Evolutionary conservation across 208 protist species (phyloP), one percentile per base, ranked within the genome.

Genomic region (Angomonas ambiguus): DNA sequence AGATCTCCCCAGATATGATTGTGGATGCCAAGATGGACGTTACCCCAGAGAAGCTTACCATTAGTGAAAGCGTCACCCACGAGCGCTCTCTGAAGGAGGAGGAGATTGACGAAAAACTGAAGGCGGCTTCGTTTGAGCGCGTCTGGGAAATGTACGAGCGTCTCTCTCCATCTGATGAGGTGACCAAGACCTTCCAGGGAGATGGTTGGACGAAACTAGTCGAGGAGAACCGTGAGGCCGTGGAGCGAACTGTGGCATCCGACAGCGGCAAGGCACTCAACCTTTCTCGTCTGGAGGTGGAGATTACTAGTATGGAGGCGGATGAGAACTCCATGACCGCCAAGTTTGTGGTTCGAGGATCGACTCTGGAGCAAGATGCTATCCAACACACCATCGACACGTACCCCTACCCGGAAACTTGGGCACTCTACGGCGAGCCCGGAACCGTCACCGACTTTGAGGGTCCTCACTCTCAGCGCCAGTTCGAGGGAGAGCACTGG

Each of bases 131-230:
- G 33, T 88, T 80, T 63, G 53, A 65, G 45, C 63, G 63, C 31
- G 65, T 83, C 28, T 85, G 79, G 82, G 69, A 58, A 5, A 64
- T 85, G 18, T 81, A 88, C 67, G 72, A 82, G 68, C 56, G 55
- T 16, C 45, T 70, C 1, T 63, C 78, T 4, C 58, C 69, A 2
- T 73, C 73, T 31, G 60, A 31, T 11, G 68, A 51, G 59, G 22
- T 42, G 8, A 24, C 16, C 57, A 62, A 42, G 34, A 24, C 34
- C 2, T 49, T 49, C 18, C 5, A 2, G 8, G 57, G 33, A 18
- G 34, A 49, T 31, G 41, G 22, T 35, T 49, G 57, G 33, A 34
- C 20, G 20, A 62, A 62, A 35, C 3, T 49, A 1, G n/a, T 51
- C 1, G 34, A 62, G 57, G 57, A 49, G 34, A 28, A 49, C 34